phyloP scores from a whole-genome alignment of 2,329 filamentous ascomycete genomes.

The Xylariaceae sp. region DNA sequence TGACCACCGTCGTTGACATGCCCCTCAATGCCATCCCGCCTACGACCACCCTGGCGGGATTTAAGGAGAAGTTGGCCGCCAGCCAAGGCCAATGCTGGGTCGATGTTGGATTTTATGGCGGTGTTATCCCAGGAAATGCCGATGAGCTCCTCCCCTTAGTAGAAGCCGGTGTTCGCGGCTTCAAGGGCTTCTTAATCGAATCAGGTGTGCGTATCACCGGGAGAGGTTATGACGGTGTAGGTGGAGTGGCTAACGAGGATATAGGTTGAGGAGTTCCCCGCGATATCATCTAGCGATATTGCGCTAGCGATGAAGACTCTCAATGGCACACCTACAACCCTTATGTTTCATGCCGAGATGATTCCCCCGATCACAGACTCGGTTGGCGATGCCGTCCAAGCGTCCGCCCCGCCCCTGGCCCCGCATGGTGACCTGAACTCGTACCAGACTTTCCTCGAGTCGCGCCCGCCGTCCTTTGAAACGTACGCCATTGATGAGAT shows the following conservation, averaged over 20 bases:
- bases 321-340: slow-evolving; percentile 78
- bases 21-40: slow-evolving; percentile 95
- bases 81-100: slow-evolving; percentile 92
- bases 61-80: slow-evolving; percentile 84
- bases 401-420: slow-evolving; percentile 67
- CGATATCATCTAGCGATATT: slow-evolving; percentile 80
- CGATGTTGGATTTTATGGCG: slow-evolving; percentile 97
- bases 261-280: slow-evolving; percentile 93
- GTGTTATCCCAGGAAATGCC: slow-evolving; percentile 88
- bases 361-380: slow-evolving; percentile 82
- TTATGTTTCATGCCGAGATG: slow-evolving; percentile 99
- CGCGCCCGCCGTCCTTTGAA: slow-evolving; percentile 86
- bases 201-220: slow-evolving; percentile 71
- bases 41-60: slow-evolving; percentile 82
- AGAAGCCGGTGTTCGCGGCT: slow-evolving; percentile 84
- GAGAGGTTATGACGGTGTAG: slow-evolving; percentile 3
- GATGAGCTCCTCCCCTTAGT: slow-evolving; percentile 79
- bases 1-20: slow-evolving; percentile 98
- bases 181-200: slow-evolving; percentile 97
- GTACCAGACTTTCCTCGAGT: slow-evolving; percentile 90
- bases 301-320: slow-evolving; percentile 78
- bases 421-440: slow-evolving; percentile 73
- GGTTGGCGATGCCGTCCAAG: slow-evolving; percentile 75
- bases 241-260: slow-evolving; percentile 18
- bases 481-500: slow-evolving; percentile 89